phyloP scores from a whole-genome alignment of 345 rosid genomes.

The Camelina sativa region DNA sequence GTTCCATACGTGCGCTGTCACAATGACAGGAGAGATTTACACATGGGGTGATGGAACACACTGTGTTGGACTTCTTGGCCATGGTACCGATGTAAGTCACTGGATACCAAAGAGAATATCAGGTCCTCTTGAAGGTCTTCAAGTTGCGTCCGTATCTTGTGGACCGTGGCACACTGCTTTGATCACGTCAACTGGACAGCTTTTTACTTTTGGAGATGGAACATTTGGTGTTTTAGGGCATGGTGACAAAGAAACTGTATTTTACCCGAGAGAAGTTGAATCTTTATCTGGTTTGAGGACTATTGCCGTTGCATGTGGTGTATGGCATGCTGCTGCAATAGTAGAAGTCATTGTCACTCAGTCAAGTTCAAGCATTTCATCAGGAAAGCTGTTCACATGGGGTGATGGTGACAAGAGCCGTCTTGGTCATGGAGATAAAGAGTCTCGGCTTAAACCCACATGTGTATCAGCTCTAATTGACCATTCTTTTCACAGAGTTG shows the following conservation, averaged over 20 bases:
- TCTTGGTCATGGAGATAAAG: conserved; percentile 97
- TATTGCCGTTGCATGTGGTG: conserved; percentile 88
- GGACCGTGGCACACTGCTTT: conserved; percentile 99
- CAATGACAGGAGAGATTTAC: conserved; percentile 88
- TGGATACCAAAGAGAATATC: conserved; percentile 98
- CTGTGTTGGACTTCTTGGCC: conserved; percentile 94
- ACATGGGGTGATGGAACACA: conserved; percentile 98
- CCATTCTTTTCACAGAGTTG: conserved; percentile 73
- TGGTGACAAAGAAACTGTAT: conserved; percentile 71
- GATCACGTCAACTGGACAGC: conserved; percentile 82
- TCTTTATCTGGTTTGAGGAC: conserved; percentile 87
- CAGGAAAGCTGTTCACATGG: conserved; percentile 96
- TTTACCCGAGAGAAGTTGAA: conserved; percentile 83
- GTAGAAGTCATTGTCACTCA: conserved; percentile 90
- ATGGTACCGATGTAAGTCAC: conserved; percentile 85
- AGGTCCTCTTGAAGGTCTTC: conserved; percentile 94
- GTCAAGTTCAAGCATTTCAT: conserved; percentile 72
- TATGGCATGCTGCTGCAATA: conserved; percentile 98
- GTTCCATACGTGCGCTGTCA: conserved; percentile 92
- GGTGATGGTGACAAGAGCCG: conserved; percentile 97
- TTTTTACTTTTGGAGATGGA: conserved; percentile 96
- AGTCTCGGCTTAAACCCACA: conserved; percentile 84
- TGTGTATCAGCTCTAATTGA: conserved; percentile 90
- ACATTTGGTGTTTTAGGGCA: conserved; percentile 96
- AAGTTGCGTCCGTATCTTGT: conserved; percentile 80